A percentile compares a stretch with the other conserved stretches of the same genome.
These are phyloP conservation scores for Vickermania ingenoplastis DNA, from an alignment of 208 protist species.

Conservation along the genomic window DNA sequence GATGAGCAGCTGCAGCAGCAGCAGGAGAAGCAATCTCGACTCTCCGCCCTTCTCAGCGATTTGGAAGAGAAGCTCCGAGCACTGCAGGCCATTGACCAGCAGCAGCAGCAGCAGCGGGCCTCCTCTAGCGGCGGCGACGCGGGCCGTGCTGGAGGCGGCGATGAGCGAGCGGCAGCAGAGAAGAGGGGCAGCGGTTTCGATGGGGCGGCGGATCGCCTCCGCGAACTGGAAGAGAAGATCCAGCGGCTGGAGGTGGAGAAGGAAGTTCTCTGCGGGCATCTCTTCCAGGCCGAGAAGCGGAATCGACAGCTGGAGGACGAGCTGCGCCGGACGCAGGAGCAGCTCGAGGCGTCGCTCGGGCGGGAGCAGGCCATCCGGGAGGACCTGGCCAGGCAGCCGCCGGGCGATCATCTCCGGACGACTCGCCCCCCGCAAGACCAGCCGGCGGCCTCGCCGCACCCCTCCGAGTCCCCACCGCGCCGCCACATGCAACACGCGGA, in stretches of 20 bases:
- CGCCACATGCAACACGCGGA: neutral
- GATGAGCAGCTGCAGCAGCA: slow-evolving; percentile 6
- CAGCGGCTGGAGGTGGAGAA: neutral
- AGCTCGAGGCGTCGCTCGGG: neutral
- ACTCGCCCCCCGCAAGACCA: neutral
- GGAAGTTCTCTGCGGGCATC: neutral
- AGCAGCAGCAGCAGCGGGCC: neutral
- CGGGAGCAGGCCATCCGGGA: neutral
- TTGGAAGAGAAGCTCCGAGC: neutral
- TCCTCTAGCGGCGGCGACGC: neutral
- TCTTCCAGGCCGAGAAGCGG: neutral
- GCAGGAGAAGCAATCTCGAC: slow-evolving; percentile 9
- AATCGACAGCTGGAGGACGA: neutral
- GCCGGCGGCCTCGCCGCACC: neutral
- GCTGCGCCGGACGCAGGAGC: neutral
- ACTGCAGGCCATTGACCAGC: neutral
- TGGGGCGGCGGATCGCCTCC: neutral
- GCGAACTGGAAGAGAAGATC: neutral
- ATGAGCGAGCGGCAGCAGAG: neutral
- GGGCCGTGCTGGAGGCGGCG: neutral
- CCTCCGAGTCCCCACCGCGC: neutral
- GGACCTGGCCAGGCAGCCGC: neutral
- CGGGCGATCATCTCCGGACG: neutral
- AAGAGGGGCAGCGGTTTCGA: neutral
- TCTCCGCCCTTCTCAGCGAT: slow-evolving; percentile 1